phyloP scores from a whole-genome alignment of 2,329 filamentous ascomycete species.

The Cytospora piceae region DNA sequence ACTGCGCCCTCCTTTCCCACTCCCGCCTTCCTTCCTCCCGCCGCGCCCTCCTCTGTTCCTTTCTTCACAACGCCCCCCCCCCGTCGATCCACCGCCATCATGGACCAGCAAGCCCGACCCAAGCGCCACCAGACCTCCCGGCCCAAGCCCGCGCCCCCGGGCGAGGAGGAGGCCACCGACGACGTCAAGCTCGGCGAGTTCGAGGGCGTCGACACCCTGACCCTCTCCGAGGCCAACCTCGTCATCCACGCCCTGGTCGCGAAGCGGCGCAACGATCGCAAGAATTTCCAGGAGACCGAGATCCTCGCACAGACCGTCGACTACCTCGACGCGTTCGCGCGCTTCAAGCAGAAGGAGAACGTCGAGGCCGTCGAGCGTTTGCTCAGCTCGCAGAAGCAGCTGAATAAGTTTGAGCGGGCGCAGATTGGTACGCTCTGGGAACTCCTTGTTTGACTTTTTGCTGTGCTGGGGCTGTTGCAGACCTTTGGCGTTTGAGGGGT shows the following conservation, averaged over 20 bases:
- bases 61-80: slow-evolving; percentile 22
- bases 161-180: slow-evolving; percentile 85
- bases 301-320: slow-evolving; percentile 86
- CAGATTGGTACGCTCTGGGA: slow-evolving; percentile 70
- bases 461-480: background rate
- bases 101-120: slow-evolving; percentile 32
- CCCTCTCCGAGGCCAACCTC: slow-evolving; percentile 86
- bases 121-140: slow-evolving; percentile 59
- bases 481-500: background rate
- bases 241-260: slow-evolving; percentile 88
- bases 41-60: background rate
- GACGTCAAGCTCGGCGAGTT: slow-evolving; percentile 91
- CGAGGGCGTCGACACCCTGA: slow-evolving; percentile 86
- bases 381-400: slow-evolving; percentile 74
- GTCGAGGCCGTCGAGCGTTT: slow-evolving; percentile 92
- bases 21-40: slow-evolving; percentile 14
- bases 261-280: slow-evolving; percentile 77
- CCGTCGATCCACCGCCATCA: slow-evolving; percentile 33
- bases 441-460: slow-evolving; percentile 5
- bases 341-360: slow-evolving; percentile 94
- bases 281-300: slow-evolving; percentile 82
- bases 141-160: slow-evolving; percentile 68
- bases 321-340: slow-evolving; percentile 92
- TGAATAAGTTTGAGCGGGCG: slow-evolving; percentile 91
- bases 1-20: slow-evolving; percentile 7